Evolutionary conservation across 2,329 filamentous ascomycete species (phyloP).

Genomic region (Elsinoe ampelina): DNA sequence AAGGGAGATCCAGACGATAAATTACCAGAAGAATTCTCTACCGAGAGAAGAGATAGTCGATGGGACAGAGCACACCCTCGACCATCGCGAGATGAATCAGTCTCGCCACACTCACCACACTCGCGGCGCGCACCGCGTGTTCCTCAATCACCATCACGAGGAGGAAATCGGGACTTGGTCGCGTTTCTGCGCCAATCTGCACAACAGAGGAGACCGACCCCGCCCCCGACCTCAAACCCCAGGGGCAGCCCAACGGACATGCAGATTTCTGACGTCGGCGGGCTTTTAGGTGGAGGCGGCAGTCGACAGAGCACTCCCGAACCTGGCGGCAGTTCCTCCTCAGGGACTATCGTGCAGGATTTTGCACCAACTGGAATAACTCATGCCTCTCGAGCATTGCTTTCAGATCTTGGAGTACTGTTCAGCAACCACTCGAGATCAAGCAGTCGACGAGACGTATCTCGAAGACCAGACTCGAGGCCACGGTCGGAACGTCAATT

Average conservation of each 20-base stretch:
- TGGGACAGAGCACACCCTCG: constrained; percentile 3
- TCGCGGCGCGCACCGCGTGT: neutral
- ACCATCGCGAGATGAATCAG: neutral
- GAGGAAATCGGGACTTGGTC: constrained; percentile 4
- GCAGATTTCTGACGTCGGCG: constrained; percentile 12
- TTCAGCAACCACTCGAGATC: constrained; percentile 4
- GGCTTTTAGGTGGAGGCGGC: constrained; percentile 1
- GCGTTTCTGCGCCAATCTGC: constrained; percentile 10
- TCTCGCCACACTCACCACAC: constrained; percentile 1
- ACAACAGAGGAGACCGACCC: constrained; percentile 7
- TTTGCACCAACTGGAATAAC: constrained; percentile 3
- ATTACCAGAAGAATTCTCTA: neutral
- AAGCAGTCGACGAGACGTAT: neutral
- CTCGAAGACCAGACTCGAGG: constrained; percentile 3
- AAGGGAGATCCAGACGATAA: constrained; percentile 5
- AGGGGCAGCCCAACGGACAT: constrained; percentile 6
- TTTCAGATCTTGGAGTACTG: neutral
- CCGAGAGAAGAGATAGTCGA: constrained; percentile 9
- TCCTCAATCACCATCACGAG: neutral
- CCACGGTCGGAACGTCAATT: neutral
- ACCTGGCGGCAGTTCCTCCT: neutral
- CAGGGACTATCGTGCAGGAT: constrained; percentile 2
- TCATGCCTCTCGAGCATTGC: neutral
- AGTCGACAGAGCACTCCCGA: neutral
- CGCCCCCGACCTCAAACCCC: constrained; percentile 1